A percentile compares a stretch with the other conserved stretches of the same genome.
Conservation (phyloP, 2,329 filamentous ascomycete species). For the Penicillium sp. region DNA sequence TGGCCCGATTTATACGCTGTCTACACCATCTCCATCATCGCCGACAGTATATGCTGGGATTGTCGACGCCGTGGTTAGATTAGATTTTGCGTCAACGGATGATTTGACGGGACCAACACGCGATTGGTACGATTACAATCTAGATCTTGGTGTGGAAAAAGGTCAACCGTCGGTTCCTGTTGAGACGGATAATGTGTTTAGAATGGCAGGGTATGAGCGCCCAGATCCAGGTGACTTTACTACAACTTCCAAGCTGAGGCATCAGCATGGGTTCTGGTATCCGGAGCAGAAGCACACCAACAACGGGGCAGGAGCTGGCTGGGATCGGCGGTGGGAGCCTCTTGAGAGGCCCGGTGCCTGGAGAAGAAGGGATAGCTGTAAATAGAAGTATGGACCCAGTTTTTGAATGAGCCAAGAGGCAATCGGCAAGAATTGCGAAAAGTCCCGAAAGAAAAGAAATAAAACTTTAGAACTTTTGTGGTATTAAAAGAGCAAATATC, state of each 20-base stretch:
- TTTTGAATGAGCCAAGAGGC: too few species aligned
- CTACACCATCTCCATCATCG: constrained; percentile 45
- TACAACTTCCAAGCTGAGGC: constrained; percentile 35
- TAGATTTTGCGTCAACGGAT: constrained; percentile 47
- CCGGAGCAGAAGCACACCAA: constrained; percentile 19
- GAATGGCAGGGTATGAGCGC: constrained; percentile 47
- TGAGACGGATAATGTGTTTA: constrained; percentile 26
- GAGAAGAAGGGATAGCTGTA: constrained; percentile 21
- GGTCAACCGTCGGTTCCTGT: constrained; percentile 3
- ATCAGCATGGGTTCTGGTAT: constrained; percentile 32
- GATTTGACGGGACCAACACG: constrained; percentile 34
- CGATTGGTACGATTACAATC: constrained; percentile 35
- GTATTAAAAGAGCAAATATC: constrained; percentile 3
- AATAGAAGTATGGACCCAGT: not conserved
- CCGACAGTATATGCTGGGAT: constrained; percentile 48
- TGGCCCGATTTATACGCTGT: constrained; percentile 47
- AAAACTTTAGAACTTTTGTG: constrained; percentile 14
- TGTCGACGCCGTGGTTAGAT: constrained; percentile 41
- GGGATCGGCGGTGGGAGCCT: constrained; percentile 41
- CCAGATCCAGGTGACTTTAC: constrained; percentile 35
- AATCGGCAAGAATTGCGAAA: not conserved
- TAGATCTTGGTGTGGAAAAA: constrained; percentile 27
- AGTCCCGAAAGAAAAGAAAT: not conserved
- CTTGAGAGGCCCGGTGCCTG: constrained; percentile 30
- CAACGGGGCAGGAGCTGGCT: constrained; percentile 29